These are phyloP conservation scores for Aspergillus sp. DNA, from an alignment of 2,329 filamentous ascomycete genomes.

Conservation along the genomic window DNA sequence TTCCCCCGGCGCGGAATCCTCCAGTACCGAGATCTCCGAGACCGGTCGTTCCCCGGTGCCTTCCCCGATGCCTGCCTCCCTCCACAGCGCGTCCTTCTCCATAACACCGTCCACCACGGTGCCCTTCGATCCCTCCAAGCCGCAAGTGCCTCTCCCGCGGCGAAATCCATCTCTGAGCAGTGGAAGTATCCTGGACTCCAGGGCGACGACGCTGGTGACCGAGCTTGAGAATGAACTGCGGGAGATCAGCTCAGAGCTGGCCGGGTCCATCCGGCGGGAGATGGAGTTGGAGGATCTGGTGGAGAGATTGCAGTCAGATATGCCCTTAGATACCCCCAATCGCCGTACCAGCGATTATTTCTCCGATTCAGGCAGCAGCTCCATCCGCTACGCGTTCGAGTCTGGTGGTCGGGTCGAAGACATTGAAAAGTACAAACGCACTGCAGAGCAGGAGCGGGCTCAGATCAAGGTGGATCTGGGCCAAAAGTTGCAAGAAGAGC, in stretches of 20 bases:
- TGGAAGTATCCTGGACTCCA: slow-evolving; percentile 45
- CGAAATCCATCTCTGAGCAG: slow-evolving; percentile 47
- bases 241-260: slow-evolving; percentile 89
- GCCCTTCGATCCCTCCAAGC: slow-evolving; percentile 53
- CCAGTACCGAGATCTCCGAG: slow-evolving; percentile 65
- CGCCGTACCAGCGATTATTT: slow-evolving; percentile 95
- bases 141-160: slow-evolving; percentile 50
- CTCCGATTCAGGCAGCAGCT: slow-evolving; percentile 91
- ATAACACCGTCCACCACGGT: slow-evolving; percentile 44
- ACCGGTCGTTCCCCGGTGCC: slow-evolving; percentile 60
- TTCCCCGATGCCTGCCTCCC: slow-evolving; percentile 52
- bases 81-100: slow-evolving; percentile 35
- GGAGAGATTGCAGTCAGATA: slow-evolving; percentile 81
- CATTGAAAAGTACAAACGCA: slow-evolving; percentile 77
- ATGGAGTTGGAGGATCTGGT: slow-evolving; percentile 96
- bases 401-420: slow-evolving; percentile 62
- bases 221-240: slow-evolving; percentile 94
- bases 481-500: slow-evolving; percentile 83
- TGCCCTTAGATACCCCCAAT: slow-evolving; percentile 53
- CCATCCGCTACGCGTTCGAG: slow-evolving; percentile 71
- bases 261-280: slow-evolving; percentile 87
- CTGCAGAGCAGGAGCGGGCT: slow-evolving; percentile 87
- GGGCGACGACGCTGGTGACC: slow-evolving; percentile 64
- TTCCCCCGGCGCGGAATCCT: slow-evolving; percentile 58
- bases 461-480: slow-evolving; percentile 82